Evolutionary conservation across 2,329 filamentous ascomycete species (phyloP), one percentile per base, ranked within the genome.

Genomic region (Monilinia vaccinii-corymbosi): DNA sequence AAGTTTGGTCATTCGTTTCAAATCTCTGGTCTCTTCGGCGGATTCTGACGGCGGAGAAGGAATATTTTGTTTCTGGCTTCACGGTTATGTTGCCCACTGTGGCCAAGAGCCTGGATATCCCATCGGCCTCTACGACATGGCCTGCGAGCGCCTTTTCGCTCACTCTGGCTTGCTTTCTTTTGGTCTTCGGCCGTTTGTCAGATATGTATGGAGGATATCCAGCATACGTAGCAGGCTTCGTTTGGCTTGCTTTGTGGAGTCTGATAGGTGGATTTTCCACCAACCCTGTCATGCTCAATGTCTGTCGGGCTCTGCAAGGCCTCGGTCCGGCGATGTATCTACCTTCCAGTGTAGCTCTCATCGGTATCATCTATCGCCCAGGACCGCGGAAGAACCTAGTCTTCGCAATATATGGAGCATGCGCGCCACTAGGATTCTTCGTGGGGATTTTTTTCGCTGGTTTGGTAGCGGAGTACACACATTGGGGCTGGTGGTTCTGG

Each of bases 61-160:
- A 87, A 72, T 87, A 83, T 68, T 84, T 83, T 63, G 79, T 93
- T 55, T 88, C 85, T 50, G 90, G 90, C 36, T 94, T 92, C 71
- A 81, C 81, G 61, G 86, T 87, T 65, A 81, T 93, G 31, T 73
- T 92, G 0, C 89, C 89, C 0, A 82, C 82, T 0, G 72, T 94
- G 3, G 76, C 83, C 13, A 69, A 72, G 13, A 78, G 82, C 1
- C 78, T 94, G 4, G 59, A 82, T 44, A 91, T 94, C 45, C 82
- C 88, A 0, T 78, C 73, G 69, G 78, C 69, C 46, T 83, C 69
- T 66, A 80, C 70, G 72, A 89, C 75, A 74, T 89, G 83, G 88
- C 87, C 73, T 67, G 83, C 74, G 71, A 85, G 74, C 67, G 79
- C 84, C 48, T 81, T 84, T 42, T 84, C 86, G 6, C 66, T 86